Conservation (phyloP, 106 monocot genomes). For the Allium sativum region DNA sequence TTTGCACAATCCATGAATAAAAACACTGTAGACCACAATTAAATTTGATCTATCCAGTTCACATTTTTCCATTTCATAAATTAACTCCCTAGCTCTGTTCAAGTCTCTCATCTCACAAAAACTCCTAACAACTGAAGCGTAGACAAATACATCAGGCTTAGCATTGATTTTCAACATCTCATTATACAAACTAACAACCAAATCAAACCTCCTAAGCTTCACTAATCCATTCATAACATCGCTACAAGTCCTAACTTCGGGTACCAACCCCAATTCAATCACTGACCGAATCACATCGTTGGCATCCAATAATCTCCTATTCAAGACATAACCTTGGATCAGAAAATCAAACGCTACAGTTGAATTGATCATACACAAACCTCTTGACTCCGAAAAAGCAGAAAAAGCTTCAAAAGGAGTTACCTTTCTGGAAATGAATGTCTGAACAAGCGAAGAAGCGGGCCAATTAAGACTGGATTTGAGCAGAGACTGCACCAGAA, state of each 20-base stretch:
- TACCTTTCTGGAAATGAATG: constrained; percentile 25
- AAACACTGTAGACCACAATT: constrained; percentile 55
- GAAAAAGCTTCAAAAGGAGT: constrained; percentile 16
- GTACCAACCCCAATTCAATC: constrained; percentile 2
- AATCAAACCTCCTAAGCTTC: constrained; percentile 37
- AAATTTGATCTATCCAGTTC: constrained; percentile 14
- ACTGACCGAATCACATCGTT: constrained; percentile 16
- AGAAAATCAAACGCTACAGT: constrained; percentile 22
- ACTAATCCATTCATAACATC: constrained; percentile 46
- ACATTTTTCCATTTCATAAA: constrained; percentile 35
- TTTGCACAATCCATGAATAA: constrained; percentile 89
- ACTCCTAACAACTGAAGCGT: constrained; percentile 42
- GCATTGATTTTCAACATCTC: constrained; percentile 14
- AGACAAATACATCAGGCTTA: constrained; percentile 42
- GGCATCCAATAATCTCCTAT: constrained; percentile 28
- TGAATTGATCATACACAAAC: not conserved
- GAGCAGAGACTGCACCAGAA: constrained; percentile 40
- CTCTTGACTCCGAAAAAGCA: constrained; percentile 9
- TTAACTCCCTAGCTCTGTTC: constrained; percentile 27
- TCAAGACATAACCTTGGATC: constrained; percentile 20
- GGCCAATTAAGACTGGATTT: constrained; percentile 33
- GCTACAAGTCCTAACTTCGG: constrained; percentile 36
- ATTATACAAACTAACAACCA: constrained; percentile 34
- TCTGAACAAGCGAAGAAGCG: constrained; percentile 40
- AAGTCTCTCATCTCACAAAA: constrained; percentile 71